Base-by-base conservation (phyloP, 2,329 filamentous ascomycete genomes). In the Fonsecaea pedrosoi region DNA sequence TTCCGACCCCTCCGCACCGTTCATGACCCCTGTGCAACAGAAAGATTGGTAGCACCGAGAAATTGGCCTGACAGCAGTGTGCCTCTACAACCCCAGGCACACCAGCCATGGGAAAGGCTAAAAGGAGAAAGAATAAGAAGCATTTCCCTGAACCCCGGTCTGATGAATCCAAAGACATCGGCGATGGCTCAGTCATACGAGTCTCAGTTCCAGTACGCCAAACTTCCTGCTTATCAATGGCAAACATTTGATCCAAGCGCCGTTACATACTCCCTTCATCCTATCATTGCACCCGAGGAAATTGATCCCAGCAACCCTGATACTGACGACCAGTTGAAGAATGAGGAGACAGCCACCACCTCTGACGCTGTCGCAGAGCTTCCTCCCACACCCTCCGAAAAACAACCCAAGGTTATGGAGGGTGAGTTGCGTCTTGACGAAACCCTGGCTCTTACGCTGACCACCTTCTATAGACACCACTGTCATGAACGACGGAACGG, bases 131-230 rank as follows among this genome's bases (percentile, higher is more conserved):
- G 65, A 80, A 77, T 67, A 62, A 64, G 77, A 77, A 68, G 76
- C 75, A 67, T 59, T 75, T 75, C 57, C 57, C 75, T 74, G 69
- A 74, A 68, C 68, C 75, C 69, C 65, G 69, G 71, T 62, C 70
- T 61, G 69, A 74, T 70, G 71, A 73, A 68, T 71, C 74, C 69
- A 67, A 69, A 69, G 74, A 79, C 75, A 68, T 67, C 70, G 74
- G 79, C 75, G 72, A 81, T 81, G 79, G 73, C 71, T 63, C 61
- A 65, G 42, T 57, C 66, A 59, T 58, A 72, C 54, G 54, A 60
- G 63, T 77, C 74, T 73, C 74, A 78, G 80, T 82, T 82, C 78
- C 74, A 79, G 80, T 82, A 82, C 78, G 80, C 79, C 76, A 67
- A 78, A 64, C 69, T 81, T 75, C 76, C 79, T 74, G 69, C 70